Base-by-base conservation (phyloP, 441 rosid species). In the Sinapis alba region DNA sequence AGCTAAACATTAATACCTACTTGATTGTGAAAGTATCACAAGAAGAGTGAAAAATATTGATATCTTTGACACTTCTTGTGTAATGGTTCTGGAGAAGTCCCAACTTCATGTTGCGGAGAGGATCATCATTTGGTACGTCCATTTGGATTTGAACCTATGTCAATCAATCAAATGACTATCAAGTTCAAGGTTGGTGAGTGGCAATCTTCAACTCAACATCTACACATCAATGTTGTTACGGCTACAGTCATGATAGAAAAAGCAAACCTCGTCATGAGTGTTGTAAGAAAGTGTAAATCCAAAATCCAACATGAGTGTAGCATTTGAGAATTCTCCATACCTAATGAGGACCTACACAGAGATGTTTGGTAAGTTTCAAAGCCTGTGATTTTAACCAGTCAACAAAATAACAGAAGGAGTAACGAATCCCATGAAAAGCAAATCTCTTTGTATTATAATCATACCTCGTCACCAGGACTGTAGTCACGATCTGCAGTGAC, bases 301-400 rank as follows among this genome's bases (percentile, higher is more conserved):
- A 24, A 89, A 94, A 75, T 92, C 97, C 84, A 87, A 79, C 73
- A 90, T 80, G 81, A 94, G 85, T 59, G 86, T 77, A 21, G 94
- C 89, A 87, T 92, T 94, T 62, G 97, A 69, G 83, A 88, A 81
- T 74, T 87, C 86, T 47, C 98, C 98, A 38, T 94, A 92, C 20
- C 83, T 79, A 76, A 94, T 87, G 68, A 82, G 70, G 60, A 94
- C 90, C 97, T 92, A 69, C 62, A 68, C 5, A 63, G 12, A 68
- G 9, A 43, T 62, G 7, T 63, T 61, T 23, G 12, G 69, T 32
- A 15, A 62, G 65, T 62, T 54, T 10, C 5, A 59, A 36, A 50
- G 57, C 15, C 62, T 53, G n/a, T 23, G 56, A 12, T 2, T 15
- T 28, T 43, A 58, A 45, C 51, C 66, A 56, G 65, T 15, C 21